These are phyloP conservation scores for Colletotrichum filicis DNA, from an alignment of 2,329 filamentous ascomycete species.

Conservation along the genomic window DNA sequence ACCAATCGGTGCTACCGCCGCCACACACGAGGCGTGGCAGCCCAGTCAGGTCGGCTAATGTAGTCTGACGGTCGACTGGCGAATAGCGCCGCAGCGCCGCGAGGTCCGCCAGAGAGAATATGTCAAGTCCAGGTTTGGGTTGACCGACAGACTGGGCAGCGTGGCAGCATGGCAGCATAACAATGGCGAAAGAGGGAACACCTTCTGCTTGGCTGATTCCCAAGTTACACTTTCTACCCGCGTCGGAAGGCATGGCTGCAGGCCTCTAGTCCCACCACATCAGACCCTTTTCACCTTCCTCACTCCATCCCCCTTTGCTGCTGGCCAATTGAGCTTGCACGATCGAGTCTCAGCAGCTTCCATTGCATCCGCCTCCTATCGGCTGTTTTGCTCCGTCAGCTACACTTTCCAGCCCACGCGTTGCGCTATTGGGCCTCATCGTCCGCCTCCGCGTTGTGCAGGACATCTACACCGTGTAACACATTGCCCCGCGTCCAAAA, in stretches of 20 bases:
- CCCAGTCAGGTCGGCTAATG: background rate
- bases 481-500: background rate
- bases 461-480: background rate
- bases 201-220: constrained; percentile 12
- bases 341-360: constrained; percentile 15
- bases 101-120: constrained; percentile 1
- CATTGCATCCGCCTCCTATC: constrained; percentile 20
- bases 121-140: background rate
- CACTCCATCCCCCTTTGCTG: background rate
- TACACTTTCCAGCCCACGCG: constrained; percentile 13
- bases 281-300: constrained; percentile 9
- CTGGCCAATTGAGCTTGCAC: constrained; percentile 15
- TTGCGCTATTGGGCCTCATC: constrained; percentile 2
- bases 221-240: constrained; percentile 21
- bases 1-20: background rate
- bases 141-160: background rate
- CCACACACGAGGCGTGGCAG: background rate
- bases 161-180: background rate
- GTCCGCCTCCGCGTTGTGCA: background rate
- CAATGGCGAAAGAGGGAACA: constrained; percentile 5
- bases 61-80: constrained; percentile 1
- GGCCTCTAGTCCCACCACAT: constrained; percentile 6
- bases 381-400: background rate
- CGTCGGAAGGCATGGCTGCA: constrained; percentile 26
- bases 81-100: background rate